Evolutionary conservation across 257 asterid genomes (phyloP).

Genomic region (Solanum ossicruentum): DNA sequence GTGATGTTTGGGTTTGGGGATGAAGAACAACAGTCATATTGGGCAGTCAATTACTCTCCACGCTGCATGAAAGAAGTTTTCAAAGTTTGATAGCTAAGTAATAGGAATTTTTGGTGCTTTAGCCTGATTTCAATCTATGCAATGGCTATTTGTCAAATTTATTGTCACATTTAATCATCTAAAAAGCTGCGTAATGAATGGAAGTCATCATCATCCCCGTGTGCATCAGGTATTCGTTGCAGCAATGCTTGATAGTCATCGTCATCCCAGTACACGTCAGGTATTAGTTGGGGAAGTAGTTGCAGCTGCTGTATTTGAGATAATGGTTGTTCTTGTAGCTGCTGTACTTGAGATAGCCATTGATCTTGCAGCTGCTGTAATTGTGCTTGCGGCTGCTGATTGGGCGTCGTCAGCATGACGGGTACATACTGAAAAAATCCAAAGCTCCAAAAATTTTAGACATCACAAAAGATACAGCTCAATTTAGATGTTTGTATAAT

Average conservation of each 20-base stretch:
- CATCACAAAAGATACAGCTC: background rate
- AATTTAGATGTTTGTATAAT: background rate
- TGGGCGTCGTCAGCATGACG: conserved; percentile 66
- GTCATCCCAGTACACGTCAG: conserved; percentile 24
- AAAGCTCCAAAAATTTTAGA: background rate
- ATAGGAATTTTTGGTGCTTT: background rate
- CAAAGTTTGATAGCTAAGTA: background rate
- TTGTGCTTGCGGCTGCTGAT: conserved; percentile 29
- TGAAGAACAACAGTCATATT: background rate
- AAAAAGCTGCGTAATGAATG: too few species aligned
- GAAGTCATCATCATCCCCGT: too few species aligned
- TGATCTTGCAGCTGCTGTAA: conserved; percentile 17
- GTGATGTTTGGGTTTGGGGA: background rate
- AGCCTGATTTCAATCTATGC: background rate
- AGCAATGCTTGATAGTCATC: background rate
- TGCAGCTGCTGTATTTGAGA: too few species aligned
- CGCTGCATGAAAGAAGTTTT: background rate
- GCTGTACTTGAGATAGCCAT: background rate
- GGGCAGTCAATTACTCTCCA: background rate
- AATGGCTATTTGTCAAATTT: background rate
- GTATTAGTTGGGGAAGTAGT: too few species aligned
- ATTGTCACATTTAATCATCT: background rate
- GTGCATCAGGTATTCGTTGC: too few species aligned
- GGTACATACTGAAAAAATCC: conserved; percentile 28
- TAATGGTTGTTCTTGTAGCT: too few species aligned